A percentile compares a stretch with the other conserved stretches of the same genome.
phyloP scores from a whole-genome alignment of 2,329 filamentous ascomycete genomes.

The Cryphonectria naterciae region DNA sequence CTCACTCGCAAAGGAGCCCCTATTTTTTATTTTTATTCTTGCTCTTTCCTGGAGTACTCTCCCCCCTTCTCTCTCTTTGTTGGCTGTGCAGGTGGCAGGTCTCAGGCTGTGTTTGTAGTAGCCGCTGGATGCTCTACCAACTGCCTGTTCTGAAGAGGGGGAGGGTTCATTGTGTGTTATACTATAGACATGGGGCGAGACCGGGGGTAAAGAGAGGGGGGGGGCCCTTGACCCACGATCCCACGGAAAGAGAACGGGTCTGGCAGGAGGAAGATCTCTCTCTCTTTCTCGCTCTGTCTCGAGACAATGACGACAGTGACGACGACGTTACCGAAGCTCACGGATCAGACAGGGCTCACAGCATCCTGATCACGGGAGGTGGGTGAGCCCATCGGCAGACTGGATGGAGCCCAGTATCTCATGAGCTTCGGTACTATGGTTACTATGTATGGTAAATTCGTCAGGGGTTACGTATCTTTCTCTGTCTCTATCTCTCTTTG shows the following conservation, averaged over 20 bases:
- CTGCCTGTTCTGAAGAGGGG: constrained; percentile 16
- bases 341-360: not conserved
- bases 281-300: not conserved
- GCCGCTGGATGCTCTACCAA: not conserved
- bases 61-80: not conserved
- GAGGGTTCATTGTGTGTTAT: not conserved
- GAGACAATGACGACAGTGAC: constrained; percentile 23
- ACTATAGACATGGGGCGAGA: constrained; percentile 9
- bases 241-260: constrained; percentile 3
- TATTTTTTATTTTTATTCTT: constrained; percentile 3
- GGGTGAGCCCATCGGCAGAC: not conserved
- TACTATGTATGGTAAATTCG: not conserved
- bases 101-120: constrained; percentile 7
- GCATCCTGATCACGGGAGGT: not conserved
- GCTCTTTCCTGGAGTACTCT: not conserved
- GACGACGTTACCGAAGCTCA: not conserved
- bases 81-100: constrained; percentile 21
- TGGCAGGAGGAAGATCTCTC: not conserved
- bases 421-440: not conserved
- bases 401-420: not conserved
- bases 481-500: not conserved
- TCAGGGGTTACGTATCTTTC: constrained; percentile 2
- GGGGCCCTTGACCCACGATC: not conserved
- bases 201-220: not conserved
- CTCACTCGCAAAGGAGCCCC: constrained; percentile 9